Conservation (phyloP, 163 green algal species). For the Trebouxiophyceae sp. region DNA sequence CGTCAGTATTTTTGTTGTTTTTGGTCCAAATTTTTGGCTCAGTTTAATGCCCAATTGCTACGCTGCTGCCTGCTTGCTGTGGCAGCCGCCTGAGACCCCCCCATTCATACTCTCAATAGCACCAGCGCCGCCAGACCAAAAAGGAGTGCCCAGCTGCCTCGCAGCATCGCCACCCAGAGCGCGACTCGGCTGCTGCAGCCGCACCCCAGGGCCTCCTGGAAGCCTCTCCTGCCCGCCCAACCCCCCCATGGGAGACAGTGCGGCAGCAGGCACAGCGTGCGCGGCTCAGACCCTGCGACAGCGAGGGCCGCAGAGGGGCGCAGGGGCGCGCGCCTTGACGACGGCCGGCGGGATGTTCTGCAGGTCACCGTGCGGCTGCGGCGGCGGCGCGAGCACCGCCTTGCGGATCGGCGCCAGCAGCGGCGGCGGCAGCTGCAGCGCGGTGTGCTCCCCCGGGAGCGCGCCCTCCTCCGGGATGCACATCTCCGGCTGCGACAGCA, state of each 20-base stretch:
- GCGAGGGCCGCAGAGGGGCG: background rate
- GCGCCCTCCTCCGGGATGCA: background rate
- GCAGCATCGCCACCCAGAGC: no score
- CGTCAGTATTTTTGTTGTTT: no score
- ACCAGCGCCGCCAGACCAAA: background rate
- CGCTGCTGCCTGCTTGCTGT: background rate
- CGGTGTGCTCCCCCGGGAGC: background rate
- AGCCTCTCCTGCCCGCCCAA: no score
- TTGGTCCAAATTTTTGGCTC: no score
- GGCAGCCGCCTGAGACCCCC: background rate
- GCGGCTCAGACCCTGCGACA: background rate
- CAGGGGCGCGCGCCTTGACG: background rate
- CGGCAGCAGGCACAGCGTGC: background rate
- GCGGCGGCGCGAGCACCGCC: no score
- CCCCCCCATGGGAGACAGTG: no score
- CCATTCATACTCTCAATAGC: background rate
- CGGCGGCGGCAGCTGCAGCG: background rate
- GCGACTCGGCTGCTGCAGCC: no score
- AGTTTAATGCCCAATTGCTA: background rate
- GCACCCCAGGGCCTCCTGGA: no score
- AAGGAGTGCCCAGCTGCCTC: no score
- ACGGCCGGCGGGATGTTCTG: background rate
- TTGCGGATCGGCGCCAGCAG: background rate
- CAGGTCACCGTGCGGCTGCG: background rate
- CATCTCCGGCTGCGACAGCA: background rate